Evolutionary conservation across 306 rosid genomes (phyloP).

Genomic region (Amphicarpaea edgeworthii): DNA sequence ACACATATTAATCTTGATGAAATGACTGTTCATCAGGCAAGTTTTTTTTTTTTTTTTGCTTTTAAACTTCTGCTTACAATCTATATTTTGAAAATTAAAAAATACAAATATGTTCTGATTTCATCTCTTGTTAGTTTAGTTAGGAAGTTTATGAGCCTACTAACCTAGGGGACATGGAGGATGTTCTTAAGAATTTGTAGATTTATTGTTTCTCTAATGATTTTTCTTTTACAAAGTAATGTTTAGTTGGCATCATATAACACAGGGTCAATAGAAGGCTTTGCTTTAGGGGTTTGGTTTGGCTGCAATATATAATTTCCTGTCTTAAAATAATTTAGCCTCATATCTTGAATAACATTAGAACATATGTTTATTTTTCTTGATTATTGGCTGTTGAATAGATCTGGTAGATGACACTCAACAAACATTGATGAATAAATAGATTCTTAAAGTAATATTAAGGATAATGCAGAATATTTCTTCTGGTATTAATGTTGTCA

Average conservation of each 20-base stretch:
- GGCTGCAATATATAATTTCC: not conserved
- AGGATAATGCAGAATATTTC: slow-evolving; percentile 1
- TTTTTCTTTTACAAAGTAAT: slow-evolving; percentile 4
- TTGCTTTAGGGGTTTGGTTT: not conserved
- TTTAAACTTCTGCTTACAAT: slow-evolving; percentile 4
- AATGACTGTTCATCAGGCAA: slow-evolving; percentile 92
- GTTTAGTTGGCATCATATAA: slow-evolving; percentile 7
- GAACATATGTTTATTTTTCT: not conserved
- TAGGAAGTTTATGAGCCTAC: slow-evolving; percentile 36
- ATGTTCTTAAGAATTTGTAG: slow-evolving; percentile 31
- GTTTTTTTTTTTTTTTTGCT: not conserved
- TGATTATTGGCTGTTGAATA: slow-evolving; percentile 23
- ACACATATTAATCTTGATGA: slow-evolving; percentile 89
- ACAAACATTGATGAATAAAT: not conserved
- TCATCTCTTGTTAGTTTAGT: slow-evolving; percentile 1
- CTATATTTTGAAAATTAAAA: slow-evolving; percentile 9
- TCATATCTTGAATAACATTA: not conserved
- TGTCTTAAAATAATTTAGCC: slow-evolving; percentile 5
- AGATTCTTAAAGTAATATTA: not conserved
- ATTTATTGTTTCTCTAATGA: not conserved
- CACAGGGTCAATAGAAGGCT: not conserved
- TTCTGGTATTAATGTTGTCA: not conserved
- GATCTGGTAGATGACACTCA: slow-evolving; percentile 5
- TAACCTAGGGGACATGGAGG: slow-evolving; percentile 25
- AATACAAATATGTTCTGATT: slow-evolving; percentile 5